A percentile compares a stretch with the other conserved stretches of the same genome.
Evolutionary conservation across 257 asterid species (phyloP).

Genomic region (Echites panduratus): DNA sequence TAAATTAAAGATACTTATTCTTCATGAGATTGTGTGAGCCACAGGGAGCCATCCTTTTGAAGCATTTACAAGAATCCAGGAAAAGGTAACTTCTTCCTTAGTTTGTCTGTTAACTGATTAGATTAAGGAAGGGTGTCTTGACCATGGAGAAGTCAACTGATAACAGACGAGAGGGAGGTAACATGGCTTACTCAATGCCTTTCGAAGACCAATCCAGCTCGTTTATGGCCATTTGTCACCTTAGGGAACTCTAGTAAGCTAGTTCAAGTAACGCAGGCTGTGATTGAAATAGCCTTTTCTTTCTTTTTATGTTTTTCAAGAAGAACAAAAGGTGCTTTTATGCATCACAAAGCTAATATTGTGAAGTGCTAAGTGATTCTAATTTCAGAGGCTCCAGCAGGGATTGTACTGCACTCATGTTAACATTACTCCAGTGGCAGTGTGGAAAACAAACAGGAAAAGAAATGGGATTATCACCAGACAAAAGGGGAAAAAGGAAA

Average conservation of each 20-base stretch:
- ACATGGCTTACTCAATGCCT: not conserved
- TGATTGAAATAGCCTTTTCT: not conserved
- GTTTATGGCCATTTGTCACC: not conserved
- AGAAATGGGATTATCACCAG: not conserved
- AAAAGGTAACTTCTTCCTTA: slow-evolving; percentile 11
- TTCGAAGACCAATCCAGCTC: not conserved
- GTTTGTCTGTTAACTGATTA: slow-evolving; percentile 13
- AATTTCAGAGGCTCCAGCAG: not conserved
- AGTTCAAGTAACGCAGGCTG: not conserved
- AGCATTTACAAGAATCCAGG: slow-evolving; percentile 23
- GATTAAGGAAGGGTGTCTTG: not conserved
- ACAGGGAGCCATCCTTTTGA: slow-evolving; percentile 31
- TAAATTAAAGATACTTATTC: slow-evolving; percentile 4
- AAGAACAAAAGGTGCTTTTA: not conserved
- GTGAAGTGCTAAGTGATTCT: not conserved
- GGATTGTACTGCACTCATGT: not conserved
- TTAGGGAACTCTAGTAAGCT: not conserved
- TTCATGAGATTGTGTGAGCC: slow-evolving; percentile 24
- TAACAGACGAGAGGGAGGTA: not conserved
- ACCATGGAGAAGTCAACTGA: not conserved
- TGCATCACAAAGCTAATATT: not conserved
- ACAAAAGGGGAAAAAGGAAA: not conserved
- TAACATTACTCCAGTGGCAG: not conserved
- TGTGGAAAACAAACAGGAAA: slow-evolving; percentile 1
- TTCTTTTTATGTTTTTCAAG: not conserved